Conservation (phyloP, 1,139 yeast species). For the Scheffersomyces stambukii region DNA sequence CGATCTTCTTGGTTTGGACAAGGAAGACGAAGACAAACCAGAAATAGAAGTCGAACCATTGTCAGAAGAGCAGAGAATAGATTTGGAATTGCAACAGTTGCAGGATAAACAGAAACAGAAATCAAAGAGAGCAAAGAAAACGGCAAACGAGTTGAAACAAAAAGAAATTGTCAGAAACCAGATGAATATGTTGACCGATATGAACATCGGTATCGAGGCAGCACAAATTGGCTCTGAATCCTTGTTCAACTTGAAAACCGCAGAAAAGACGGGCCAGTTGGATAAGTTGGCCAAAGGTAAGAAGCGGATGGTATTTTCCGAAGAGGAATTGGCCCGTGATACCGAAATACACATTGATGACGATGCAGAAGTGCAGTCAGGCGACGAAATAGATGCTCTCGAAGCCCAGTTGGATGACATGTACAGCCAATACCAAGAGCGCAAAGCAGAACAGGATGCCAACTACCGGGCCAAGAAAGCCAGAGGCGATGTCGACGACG, state of each 20-base stretch:
- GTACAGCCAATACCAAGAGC: constrained; percentile 72
- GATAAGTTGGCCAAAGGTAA: constrained; percentile 76
- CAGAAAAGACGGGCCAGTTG: constrained; percentile 81
- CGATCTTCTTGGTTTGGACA: constrained; percentile 67
- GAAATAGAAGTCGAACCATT: constrained; percentile 62
- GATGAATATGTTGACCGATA: constrained; percentile 92
- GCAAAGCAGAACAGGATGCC: constrained; percentile 75
- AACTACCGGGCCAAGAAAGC: constrained; percentile 74
- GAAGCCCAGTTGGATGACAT: constrained; percentile 79
- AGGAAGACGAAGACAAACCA: constrained; percentile 43
- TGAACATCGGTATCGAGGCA: constrained; percentile 91
- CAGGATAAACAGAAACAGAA: constrained; percentile 68
- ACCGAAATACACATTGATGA: constrained; percentile 51
- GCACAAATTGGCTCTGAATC: constrained; percentile 79
- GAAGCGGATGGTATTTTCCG: constrained; percentile 66
- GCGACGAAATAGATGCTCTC: constrained; percentile 62
- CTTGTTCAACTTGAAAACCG: constrained; percentile 74
- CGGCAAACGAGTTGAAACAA: constrained; percentile 76
- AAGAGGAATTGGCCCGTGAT: constrained; percentile 50
- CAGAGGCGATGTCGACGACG: constrained; percentile 77
- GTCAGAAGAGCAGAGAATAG: constrained; percentile 87
- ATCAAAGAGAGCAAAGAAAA: constrained; percentile 75
- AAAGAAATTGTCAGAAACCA: constrained; percentile 90
- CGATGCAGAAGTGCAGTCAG: constrained; percentile 34
- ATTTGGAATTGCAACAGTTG: constrained; percentile 72